Evolutionary conservation across 2,329 filamentous ascomycete genomes (phyloP), one percentile per base, ranked within the genome.

Genomic region (Mariannaea sp.): DNA sequence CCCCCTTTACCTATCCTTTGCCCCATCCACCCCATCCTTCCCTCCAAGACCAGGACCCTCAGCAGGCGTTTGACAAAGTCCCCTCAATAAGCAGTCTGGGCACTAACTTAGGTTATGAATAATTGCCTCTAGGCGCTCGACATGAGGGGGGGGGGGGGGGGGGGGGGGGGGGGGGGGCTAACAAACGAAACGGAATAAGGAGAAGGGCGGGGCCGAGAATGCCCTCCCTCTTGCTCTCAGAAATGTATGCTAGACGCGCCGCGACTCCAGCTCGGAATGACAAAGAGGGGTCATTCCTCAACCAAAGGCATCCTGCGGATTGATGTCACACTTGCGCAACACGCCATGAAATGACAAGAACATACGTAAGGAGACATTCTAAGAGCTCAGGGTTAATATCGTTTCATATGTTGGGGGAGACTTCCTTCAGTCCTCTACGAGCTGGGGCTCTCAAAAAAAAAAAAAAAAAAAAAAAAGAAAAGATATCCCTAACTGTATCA

Each of bases 281-380:
- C 22, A 12, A 48, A 19, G 43, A 53, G 44, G 50, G 33, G 44
- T 43, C 50, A 49, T 53, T 53, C 44, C 50, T 47, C 17, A 17
- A 36, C 42, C 26, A 20, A 30, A 22, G 36, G 12, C 26, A 20
- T 36, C 19, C 29, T 27, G 13, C 13, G 13, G 24, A 20, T 29
- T 19, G 43, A 16, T 17, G 24, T 30, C 32, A 35, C 14, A 8
- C 32, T 14, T 24, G n/a, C n/a, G n/a, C n/a, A n/a, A n/a, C n/a
- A n/a, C n/a, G n/a, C n/a, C n/a, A n/a, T n/a, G n/a, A n/a, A n/a
- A n/a, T n/a, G n/a, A n/a, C n/a, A n/a, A n/a, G n/a, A n/a, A n/a
- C n/a, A n/a, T n/a, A n/a, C n/a, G n/a, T n/a, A n/a, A n/a, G n/a
- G n/a, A n/a, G n/a, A n/a, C n/a, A n/a, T n/a, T n/a, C n/a, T n/a